phyloP scores from a whole-genome alignment of 306 rosid species.

The Medicago truncatula region MtrunA17r5.0-ANR NC_053049.1:38433001-38433500 shows the following conservation, averaged over 20 bases:
- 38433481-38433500: slow-evolving; percentile 13
- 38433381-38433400: not conserved
- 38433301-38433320: too few species aligned
- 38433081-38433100: not conserved
- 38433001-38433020: not conserved
- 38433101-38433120: slow-evolving; percentile 13
- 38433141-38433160: not conserved
- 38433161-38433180: too few species aligned
- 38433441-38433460: slow-evolving; percentile 72
- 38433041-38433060: not conserved
- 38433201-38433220: too few species aligned
- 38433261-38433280: too few species aligned
- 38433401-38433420: not conserved
- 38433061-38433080: not conserved
- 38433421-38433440: slow-evolving; percentile 58
- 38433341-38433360: too few species aligned
- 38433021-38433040: not conserved
- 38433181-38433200: too few species aligned
- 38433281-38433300: too few species aligned
- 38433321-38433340: too few species aligned
- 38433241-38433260: too few species aligned
- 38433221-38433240: too few species aligned
- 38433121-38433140: not conserved
- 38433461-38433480: slow-evolving; percentile 25
- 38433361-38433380: not conserved